phyloP scores from a whole-genome alignment of 2,329 filamentous ascomycete genomes.

The Venturia asperata region DNA sequence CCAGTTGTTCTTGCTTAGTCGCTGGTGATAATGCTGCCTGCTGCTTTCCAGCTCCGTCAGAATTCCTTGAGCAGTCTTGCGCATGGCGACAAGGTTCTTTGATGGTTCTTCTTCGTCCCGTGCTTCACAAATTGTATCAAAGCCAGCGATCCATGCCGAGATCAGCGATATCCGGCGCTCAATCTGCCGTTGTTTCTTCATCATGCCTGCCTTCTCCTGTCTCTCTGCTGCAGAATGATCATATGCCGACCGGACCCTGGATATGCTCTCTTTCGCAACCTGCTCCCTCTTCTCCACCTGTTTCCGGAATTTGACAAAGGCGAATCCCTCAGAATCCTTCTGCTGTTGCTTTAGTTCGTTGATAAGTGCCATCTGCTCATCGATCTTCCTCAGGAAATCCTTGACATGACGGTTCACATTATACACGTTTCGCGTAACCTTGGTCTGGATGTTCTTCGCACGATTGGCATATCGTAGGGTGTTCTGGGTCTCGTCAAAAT shows the following conservation, averaged over 20 bases:
- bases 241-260: slow-evolving; percentile 73
- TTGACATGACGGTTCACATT: slow-evolving; percentile 99
- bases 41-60: slow-evolving; percentile 83
- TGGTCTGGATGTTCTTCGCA: slow-evolving; percentile 99
- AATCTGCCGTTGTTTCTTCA: slow-evolving; percentile 75
- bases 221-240: slow-evolving; percentile 72
- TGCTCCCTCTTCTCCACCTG: slow-evolving; percentile 76
- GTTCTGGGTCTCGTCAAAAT: slow-evolving; percentile 98
- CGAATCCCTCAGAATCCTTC: slow-evolving; percentile 74
- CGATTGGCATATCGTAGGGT: slow-evolving; percentile 94
- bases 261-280: slow-evolving; percentile 68
- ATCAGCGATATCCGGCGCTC: slow-evolving; percentile 79
- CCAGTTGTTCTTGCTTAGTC: slow-evolving; percentile 74
- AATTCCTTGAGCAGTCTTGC: slow-evolving; percentile 83
- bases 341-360: slow-evolving; percentile 92
- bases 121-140: slow-evolving; percentile 71
- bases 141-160: slow-evolving; percentile 88
- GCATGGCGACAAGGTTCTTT: slow-evolving; percentile 62
- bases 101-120: slow-evolving; percentile 61
- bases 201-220: slow-evolving; percentile 67
- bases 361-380: slow-evolving; percentile 95
- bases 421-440: slow-evolving; percentile 97
- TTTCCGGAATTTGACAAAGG: slow-evolving; percentile 85
- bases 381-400: slow-evolving; percentile 98
- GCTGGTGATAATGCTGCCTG: slow-evolving; percentile 82